These are phyloP conservation scores for Chaetothyriales sp. DNA, from an alignment of 2,329 filamentous ascomycete species.

Conservation along the genomic window DNA sequence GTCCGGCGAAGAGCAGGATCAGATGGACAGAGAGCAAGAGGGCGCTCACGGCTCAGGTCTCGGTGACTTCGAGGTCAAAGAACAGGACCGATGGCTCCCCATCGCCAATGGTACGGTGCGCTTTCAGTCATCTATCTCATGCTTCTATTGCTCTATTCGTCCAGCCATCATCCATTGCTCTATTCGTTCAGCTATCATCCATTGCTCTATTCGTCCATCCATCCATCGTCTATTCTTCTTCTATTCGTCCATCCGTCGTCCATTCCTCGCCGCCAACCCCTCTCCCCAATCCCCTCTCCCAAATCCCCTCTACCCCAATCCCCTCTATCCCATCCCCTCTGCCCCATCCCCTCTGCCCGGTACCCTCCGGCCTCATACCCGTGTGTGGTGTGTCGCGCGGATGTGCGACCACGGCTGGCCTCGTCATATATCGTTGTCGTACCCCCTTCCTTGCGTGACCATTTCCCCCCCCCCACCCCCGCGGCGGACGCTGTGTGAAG, in stretches of 20 bases:
- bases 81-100: conserved; percentile 97
- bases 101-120: conserved; percentile 96
- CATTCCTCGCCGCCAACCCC: not conserved
- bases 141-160: not conserved
- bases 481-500: not conserved
- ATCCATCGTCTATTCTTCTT: not conserved
- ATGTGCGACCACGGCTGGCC: not conserved
- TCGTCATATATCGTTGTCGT: not conserved
- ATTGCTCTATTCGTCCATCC: not conserved
- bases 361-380: not conserved
- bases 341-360: not conserved
- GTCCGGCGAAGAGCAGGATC: conserved; percentile 81
- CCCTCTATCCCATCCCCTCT: not conserved
- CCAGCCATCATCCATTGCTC: not conserved
- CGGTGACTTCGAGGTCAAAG: conserved; percentile 97
- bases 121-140: conserved; percentile 17
- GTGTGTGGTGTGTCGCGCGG: not conserved
- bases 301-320: not conserved
- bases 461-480: too few species aligned
- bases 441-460: not conserved
- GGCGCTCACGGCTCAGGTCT: conserved; percentile 63
- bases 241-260: not conserved
- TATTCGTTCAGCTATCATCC: not conserved
- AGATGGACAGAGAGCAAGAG: conserved; percentile 59
- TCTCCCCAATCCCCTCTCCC: not conserved